A percentile compares a stretch with the other conserved stretches of the same genome.
Evolutionary conservation across 352 stramenopile species (phyloP).

Genomic region (Globisporangium emineosum): DNA sequence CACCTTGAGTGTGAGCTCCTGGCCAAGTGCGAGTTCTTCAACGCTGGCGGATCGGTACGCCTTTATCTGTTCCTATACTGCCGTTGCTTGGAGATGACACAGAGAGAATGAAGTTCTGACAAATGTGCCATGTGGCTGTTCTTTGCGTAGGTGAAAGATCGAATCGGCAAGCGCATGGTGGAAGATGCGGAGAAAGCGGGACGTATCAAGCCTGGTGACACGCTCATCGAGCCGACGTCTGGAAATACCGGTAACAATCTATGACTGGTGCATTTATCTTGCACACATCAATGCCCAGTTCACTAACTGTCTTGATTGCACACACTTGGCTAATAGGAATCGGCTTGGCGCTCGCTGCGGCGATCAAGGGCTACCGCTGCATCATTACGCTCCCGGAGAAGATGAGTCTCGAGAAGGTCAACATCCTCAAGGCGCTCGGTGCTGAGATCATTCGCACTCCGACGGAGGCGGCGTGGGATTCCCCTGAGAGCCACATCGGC

Average conservation of each 20-base stretch:
- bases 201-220: conserved; percentile 88
- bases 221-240: conserved; percentile 95
- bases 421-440: conserved; percentile 94
- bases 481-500: conserved; percentile 93
- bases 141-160: conserved; percentile 61
- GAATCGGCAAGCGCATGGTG: conserved; percentile 85
- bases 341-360: conserved; percentile 94
- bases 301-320: background rate
- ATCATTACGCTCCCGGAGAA: conserved; percentile 94
- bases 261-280: background rate
- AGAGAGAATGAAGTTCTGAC: background rate
- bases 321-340: conserved; percentile 75
- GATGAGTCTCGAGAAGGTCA: conserved; percentile 97
- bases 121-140: background rate
- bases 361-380: conserved; percentile 95
- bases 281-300: background rate
- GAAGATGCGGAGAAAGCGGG: conserved; percentile 87
- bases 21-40: conserved; percentile 96
- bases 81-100: too few species aligned
- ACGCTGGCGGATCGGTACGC: conserved; percentile 77
- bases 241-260: conserved; percentile 86
- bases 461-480: conserved; percentile 95
- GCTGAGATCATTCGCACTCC: conserved; percentile 96
- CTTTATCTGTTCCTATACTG: background rate
- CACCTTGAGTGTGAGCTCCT: conserved; percentile 88